These are phyloP conservation scores for Graphilbum ipis-grandicollis DNA, from an alignment of 2,329 filamentous ascomycete species.

Conservation along the genomic window DNA sequence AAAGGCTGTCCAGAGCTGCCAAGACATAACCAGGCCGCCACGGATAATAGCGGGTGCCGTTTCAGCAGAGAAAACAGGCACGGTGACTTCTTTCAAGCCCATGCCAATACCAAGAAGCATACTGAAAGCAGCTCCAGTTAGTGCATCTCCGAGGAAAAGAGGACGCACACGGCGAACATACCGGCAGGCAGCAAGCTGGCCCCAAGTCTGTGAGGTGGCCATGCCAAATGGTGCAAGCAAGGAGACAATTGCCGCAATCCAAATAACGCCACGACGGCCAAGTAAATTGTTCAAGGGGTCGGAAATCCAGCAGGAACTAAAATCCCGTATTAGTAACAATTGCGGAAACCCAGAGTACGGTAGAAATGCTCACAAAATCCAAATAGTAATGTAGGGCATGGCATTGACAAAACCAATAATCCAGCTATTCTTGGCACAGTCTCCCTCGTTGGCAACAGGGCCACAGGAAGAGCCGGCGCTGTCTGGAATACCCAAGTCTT, in stretches of 20 bases:
- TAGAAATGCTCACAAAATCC: slow-evolving; percentile 13
- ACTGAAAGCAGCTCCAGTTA: slow-evolving; percentile 14
- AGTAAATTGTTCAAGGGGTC: slow-evolving; percentile 32
- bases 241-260: slow-evolving; percentile 57
- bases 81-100: slow-evolving; percentile 47
- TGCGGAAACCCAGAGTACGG: too few relatives aligned
- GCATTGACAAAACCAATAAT: slow-evolving; percentile 43
- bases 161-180: neutral
- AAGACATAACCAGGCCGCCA: slow-evolving; percentile 67
- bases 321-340: too few relatives aligned
- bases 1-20: slow-evolving; percentile 38
- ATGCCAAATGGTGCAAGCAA: slow-evolving; percentile 51
- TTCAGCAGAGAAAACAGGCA: slow-evolving; percentile 64
- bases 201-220: slow-evolving; percentile 55
- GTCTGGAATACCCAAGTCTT: slow-evolving; percentile 29
- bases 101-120: slow-evolving; percentile 63
- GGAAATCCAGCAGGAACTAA: slow-evolving; percentile 39
- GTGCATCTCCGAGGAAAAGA: neutral
- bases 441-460: slow-evolving; percentile 17
- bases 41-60: slow-evolving; percentile 52
- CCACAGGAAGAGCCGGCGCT: slow-evolving; percentile 14
- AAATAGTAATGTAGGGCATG: slow-evolving; percentile 24
- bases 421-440: slow-evolving; percentile 32
- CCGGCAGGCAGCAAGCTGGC: slow-evolving; percentile 47
- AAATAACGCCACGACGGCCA: slow-evolving; percentile 45